phyloP scores from a whole-genome alignment of 805 yeast genomes.

The Tanozyma kutaoensis region DNA sequence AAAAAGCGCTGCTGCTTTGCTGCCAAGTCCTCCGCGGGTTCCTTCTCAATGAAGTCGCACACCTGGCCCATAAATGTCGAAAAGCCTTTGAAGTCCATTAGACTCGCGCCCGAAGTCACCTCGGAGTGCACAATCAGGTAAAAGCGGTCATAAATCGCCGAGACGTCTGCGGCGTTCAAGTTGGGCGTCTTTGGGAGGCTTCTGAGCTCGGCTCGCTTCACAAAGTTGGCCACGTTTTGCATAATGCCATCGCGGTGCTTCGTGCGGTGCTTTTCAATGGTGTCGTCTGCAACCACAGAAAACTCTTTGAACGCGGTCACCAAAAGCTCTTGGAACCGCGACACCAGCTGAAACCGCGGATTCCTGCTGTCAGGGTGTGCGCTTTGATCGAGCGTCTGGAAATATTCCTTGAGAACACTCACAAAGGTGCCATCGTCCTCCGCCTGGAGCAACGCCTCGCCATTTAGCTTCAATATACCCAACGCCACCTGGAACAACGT shows the following conservation, averaged over 20 bases:
- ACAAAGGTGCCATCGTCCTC: constrained; percentile 91
- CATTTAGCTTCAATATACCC: constrained; percentile 81
- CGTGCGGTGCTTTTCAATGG: constrained; percentile 54
- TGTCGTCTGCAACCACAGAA: constrained; percentile 61
- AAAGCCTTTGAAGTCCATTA: constrained; percentile 66
- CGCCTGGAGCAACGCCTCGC: constrained; percentile 64
- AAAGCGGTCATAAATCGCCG: constrained; percentile 73
- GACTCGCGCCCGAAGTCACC: constrained; percentile 36
- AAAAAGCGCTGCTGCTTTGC: constrained; percentile 34
- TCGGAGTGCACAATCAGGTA: constrained; percentile 63
- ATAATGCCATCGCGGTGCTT: constrained; percentile 66
- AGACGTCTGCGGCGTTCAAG: constrained; percentile 42
- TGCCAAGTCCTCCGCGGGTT: constrained; percentile 10
- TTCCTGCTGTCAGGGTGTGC: constrained; percentile 65
- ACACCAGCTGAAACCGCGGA: constrained; percentile 49
- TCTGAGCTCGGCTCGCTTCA: constrained; percentile 82
- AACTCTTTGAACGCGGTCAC: constrained; percentile 92
- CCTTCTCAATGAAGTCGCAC: constrained; percentile 56
- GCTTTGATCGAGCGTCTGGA: constrained; percentile 60
- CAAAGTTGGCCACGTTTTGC: constrained; percentile 79
- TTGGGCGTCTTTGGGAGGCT: constrained; percentile 67
- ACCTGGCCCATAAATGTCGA: constrained; percentile 63
- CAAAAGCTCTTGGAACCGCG: constrained; percentile 80
- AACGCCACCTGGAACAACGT: constrained; percentile 86
- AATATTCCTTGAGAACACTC: constrained; percentile 72